Base-by-base conservation (phyloP, 2,329 filamentous ascomycete genomes). In the Neoscytalidium dimidiatum region DNA sequence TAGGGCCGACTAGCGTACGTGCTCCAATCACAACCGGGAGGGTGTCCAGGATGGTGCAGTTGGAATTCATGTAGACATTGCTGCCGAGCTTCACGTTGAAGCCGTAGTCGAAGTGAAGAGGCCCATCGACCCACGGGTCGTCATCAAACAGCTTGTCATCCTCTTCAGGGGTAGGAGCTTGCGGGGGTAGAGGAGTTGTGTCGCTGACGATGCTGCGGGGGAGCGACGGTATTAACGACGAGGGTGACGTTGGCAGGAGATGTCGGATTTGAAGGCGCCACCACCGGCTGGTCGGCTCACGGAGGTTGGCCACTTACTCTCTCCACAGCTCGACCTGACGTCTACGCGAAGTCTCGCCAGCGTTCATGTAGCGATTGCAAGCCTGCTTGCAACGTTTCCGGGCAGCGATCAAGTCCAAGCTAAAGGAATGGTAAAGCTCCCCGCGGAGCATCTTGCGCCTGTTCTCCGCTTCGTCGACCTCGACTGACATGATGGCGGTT, bases 1-100 rank as follows among this genome's bases (percentile, higher is more conserved):
- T 91, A 1, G 93, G 92, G 0, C 91, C 93, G 46, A 95, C 81
- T 28, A 97, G 79, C 1, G 91, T 94, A 62, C 92, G 87, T 4
- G 88, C 85, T 0, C 93, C 93, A 56, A 97, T 87, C 0, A 83
- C 88, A 64, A 96, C 90, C 29, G 82, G 77, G 74, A 88, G 91
- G 1, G 90, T 94, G 74, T 96, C 93, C 31, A 96, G 80, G 73
- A 92, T 90, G 5, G 87, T 88, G 70, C 86, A 89, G 76, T 92
- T 89, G 74, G 84, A 88, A 78, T 90, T 96, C 74, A 96, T 84
- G 71, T 88, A 95, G 14, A 91, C 90, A 63, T 88, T 87, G 49
- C 85, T 79, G 19, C 91, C 92, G 7, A 94, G 75, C 64, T 83
- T 85, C 51, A 94, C 81, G 67, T 95, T 93, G 71, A 84, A 88